Percentiles rank a stretch among this genome's conserved stretches.
phyloP scores from a whole-genome alignment of 2,329 filamentous ascomycete genomes.

The Fusarium secorum region DNA sequence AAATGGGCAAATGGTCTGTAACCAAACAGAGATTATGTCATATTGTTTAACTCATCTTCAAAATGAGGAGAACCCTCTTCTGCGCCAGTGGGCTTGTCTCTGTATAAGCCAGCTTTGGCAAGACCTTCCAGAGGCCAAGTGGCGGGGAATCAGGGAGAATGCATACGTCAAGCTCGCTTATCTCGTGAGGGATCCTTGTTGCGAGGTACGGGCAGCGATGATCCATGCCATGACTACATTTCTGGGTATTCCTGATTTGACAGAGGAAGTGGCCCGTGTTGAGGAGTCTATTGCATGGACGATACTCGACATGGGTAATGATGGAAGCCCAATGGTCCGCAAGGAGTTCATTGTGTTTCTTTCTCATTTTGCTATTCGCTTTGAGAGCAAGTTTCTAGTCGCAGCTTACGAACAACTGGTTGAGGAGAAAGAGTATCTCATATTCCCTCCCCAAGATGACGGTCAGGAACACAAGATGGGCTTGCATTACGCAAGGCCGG shows the following conservation, averaged over 20 bases:
- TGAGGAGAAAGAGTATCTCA: slow-evolving; percentile 78
- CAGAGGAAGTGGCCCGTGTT: slow-evolving; percentile 86
- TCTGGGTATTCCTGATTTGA: slow-evolving; percentile 90
- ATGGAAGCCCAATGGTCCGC: slow-evolving; percentile 92
- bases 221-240: slow-evolving; percentile 93
- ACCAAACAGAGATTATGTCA: slow-evolving; percentile 88
- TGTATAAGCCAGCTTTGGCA: slow-evolving; percentile 96
- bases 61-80: slow-evolving; percentile 85
- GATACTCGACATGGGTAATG: slow-evolving; percentile 88
- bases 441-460: slow-evolving; percentile 63
- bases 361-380: slow-evolving; percentile 87
- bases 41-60: slow-evolving; percentile 84
- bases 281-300: slow-evolving; percentile 92
- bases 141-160: slow-evolving; percentile 89
- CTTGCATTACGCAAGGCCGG: slow-evolving; percentile 66
- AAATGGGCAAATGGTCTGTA: slow-evolving; percentile 89
- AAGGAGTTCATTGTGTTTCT: slow-evolving; percentile 94
- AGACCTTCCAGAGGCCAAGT: slow-evolving; percentile 91
- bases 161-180: slow-evolving; percentile 83
- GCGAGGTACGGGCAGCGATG: slow-evolving; percentile 93
- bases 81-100: slow-evolving; percentile 94
- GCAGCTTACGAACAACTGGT: slow-evolving; percentile 89
- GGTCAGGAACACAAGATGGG: slow-evolving; percentile 68
- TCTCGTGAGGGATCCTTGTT: slow-evolving; percentile 83
- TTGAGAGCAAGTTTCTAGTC: slow-evolving; percentile 91